A percentile compares a stretch with the other conserved stretches of the same genome.
Evolutionary conservation across 306 rosid species (phyloP).

Genomic region (Ochetophila trinervis): DNA sequence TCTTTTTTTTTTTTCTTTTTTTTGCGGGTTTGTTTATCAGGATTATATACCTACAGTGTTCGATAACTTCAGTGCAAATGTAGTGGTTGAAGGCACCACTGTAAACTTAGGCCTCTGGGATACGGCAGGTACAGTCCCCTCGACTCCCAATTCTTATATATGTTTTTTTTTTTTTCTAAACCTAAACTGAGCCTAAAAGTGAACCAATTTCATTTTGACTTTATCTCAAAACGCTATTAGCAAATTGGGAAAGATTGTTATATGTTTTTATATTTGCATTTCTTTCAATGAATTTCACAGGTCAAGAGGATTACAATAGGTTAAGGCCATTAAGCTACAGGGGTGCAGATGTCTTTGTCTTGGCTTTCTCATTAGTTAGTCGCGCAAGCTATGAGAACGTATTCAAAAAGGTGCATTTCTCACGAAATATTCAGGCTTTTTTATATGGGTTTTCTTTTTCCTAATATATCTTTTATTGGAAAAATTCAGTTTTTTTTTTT

Average conservation of each 20-base stretch:
- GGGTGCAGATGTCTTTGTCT: conserved; percentile 86
- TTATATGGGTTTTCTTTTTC: neutral
- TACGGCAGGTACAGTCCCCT: conserved; percentile 64
- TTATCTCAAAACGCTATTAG: conserved; percentile 7
- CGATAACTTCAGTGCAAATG: conserved; percentile 95
- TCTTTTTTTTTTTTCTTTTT: neutral
- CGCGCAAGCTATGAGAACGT: conserved; percentile 86
- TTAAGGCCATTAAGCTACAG: conserved; percentile 94
- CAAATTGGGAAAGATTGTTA: conserved; percentile 19
- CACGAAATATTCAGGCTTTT: neutral
- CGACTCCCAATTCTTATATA: neutral
- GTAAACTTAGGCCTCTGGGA: conserved; percentile 95
- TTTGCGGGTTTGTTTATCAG: conserved; percentile 45
- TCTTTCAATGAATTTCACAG: conserved; percentile 40
- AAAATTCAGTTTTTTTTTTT: too few relatives aligned
- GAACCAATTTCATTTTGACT: conserved; percentile 3
- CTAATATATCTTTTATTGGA: too few relatives aligned
- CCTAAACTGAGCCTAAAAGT: neutral
- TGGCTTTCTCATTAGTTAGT: conserved; percentile 83
- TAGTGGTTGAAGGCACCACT: conserved; percentile 77
- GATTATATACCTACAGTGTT: conserved; percentile 91
- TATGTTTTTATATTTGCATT: neutral
- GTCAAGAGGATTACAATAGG: conserved; percentile 93
- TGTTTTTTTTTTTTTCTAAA: neutral
- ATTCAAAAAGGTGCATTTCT: conserved; percentile 58